Conservation (phyloP, 352 stramenopile genomes). For the Phytophthora litchii region DNA sequence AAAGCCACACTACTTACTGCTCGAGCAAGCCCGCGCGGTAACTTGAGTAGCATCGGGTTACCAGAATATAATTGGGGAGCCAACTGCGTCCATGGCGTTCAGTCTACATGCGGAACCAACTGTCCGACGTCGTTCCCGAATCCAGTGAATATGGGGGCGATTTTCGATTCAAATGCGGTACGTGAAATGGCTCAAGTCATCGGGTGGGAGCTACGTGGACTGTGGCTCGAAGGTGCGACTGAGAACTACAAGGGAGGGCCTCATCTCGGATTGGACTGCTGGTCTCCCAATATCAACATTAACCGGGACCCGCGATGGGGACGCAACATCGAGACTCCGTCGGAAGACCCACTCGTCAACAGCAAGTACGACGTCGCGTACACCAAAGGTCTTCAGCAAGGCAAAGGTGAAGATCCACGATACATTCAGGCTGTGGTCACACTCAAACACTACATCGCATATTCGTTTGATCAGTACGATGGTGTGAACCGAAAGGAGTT, state of each 20-base stretch:
- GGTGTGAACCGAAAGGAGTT: conserved; percentile 74
- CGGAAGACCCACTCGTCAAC: conserved; percentile 3
- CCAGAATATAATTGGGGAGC: conserved; percentile 5
- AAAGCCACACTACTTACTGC: neutral
- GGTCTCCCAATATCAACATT: conserved; percentile 6
- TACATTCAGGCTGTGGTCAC: conserved; percentile 78
- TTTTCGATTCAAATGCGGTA: neutral
- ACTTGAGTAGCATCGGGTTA: neutral
- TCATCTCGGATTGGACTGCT: conserved; percentile 3
- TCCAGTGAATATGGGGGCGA: conserved; percentile 3
- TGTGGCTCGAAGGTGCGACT: conserved; percentile 3
- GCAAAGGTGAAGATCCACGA: conserved; percentile 39
- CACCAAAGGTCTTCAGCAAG: conserved; percentile 2
- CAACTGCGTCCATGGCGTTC: conserved; percentile 1
- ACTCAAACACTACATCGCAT: conserved; percentile 93
- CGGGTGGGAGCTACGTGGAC: conserved; percentile 3
- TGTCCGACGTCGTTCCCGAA: conserved; percentile 4
- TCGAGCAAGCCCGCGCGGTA: conserved; percentile 1
- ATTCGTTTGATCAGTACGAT: conserved; percentile 75
- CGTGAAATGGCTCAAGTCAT: conserved; percentile 8
- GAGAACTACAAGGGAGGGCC: conserved; percentile 3
- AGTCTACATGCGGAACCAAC: conserved; percentile 3
- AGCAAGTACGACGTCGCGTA: conserved; percentile 2
- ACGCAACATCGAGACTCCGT: conserved; percentile 1
- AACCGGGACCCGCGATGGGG: conserved; percentile 4